A percentile compares a stretch with the other conserved stretches of the same genome.
phyloP scores from a whole-genome alignment of 352 stramenopile genomes.

The Pythium coloratum region DNA sequence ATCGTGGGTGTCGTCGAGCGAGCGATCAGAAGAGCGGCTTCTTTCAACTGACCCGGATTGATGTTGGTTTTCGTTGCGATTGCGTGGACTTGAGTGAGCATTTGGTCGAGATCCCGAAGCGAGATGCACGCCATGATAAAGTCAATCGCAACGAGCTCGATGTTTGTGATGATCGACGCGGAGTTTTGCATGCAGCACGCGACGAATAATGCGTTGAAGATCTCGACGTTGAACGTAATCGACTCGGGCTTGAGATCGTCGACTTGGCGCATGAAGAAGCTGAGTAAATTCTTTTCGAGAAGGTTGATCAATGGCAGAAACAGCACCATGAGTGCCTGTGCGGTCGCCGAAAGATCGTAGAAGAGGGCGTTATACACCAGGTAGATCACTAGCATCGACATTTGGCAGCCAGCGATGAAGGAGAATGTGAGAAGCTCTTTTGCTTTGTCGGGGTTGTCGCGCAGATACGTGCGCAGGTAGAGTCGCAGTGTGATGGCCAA shows the following conservation, averaged over 20 bases:
- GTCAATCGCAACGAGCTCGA: constrained; percentile 29
- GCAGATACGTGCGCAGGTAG: constrained; percentile 30
- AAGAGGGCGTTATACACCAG: constrained; percentile 36
- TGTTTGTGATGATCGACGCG: constrained; percentile 22
- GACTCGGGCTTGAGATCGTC: constrained; percentile 37
- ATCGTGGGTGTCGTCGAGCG: not conserved
- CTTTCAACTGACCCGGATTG: not conserved
- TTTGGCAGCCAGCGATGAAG: constrained; percentile 32
- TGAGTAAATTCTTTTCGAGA: constrained; percentile 35
- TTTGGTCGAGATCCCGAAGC: constrained; percentile 24
- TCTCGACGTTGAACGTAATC: constrained; percentile 42
- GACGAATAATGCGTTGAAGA: constrained; percentile 45
- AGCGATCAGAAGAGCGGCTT: not conserved
- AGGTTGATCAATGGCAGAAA: constrained; percentile 42
- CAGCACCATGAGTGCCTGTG: constrained; percentile 30
- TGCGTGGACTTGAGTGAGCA: not conserved
- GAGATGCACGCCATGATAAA: constrained; percentile 26
- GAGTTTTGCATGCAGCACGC: constrained; percentile 36
- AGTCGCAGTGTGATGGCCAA: constrained; percentile 25
- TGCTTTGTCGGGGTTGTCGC: constrained; percentile 13
- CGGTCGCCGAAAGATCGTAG: constrained; percentile 14
- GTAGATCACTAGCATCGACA: constrained; percentile 37
- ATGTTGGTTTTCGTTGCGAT: not conserved
- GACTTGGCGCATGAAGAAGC: constrained; percentile 12
- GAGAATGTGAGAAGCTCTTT: constrained; percentile 30